These are phyloP conservation scores for Cutaneotrichosporon cavernicola DNA, from an alignment of 1,284 basidiomycete species.

Conservation along the genomic window DNA sequence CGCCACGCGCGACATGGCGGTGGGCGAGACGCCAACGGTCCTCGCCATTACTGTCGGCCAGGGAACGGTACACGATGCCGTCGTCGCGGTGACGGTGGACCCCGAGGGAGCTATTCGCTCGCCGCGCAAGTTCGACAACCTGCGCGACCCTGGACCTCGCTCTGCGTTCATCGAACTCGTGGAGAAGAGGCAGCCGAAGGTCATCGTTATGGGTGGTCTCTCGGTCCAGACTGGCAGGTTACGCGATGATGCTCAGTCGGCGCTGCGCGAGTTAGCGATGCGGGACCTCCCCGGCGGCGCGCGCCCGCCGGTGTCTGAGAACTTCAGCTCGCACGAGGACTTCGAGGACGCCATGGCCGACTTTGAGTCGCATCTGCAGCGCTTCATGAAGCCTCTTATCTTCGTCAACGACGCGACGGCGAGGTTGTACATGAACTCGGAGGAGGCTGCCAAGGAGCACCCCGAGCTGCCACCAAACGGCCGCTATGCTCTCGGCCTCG, in stretches of 20 bases:
- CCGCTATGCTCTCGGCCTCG: conserved; percentile 93
- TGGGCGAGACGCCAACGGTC: conserved; percentile 76
- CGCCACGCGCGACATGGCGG: conserved; percentile 61
- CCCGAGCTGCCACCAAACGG: conserved; percentile 73
- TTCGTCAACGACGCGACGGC: conserved; percentile 91
- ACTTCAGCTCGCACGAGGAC: conserved; percentile 42
- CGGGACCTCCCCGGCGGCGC: conserved; percentile 27
- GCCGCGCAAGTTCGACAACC: conserved; percentile 82
- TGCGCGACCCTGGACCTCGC: conserved; percentile 63
- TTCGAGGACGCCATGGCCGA: conserved; percentile 35
- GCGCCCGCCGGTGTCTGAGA: conserved; percentile 36
- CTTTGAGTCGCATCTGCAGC: conserved; percentile 35
- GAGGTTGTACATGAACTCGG: conserved; percentile 87
- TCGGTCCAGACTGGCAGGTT: conserved; percentile 66
- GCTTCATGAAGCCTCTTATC: conserved; percentile 64
- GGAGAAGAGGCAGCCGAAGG: conserved; percentile 76
- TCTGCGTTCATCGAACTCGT: conserved; percentile 76
- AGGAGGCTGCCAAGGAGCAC: conserved; percentile 82
- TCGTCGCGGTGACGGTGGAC: conserved; percentile 81
- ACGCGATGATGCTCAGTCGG: conserved; percentile 60
- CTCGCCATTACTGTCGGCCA: conserved; percentile 92
- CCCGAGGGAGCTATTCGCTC: conserved; percentile 84
- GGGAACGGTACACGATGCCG: conserved; percentile 88
- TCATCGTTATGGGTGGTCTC: conserved; percentile 86
- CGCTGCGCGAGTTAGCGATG: conserved; percentile 48